Evolutionary conservation across 176 grass and related monocot species (phyloP), one percentile per base, ranked within the genome.

Genomic region (Ampelocalamus luodianensis): DNA sequence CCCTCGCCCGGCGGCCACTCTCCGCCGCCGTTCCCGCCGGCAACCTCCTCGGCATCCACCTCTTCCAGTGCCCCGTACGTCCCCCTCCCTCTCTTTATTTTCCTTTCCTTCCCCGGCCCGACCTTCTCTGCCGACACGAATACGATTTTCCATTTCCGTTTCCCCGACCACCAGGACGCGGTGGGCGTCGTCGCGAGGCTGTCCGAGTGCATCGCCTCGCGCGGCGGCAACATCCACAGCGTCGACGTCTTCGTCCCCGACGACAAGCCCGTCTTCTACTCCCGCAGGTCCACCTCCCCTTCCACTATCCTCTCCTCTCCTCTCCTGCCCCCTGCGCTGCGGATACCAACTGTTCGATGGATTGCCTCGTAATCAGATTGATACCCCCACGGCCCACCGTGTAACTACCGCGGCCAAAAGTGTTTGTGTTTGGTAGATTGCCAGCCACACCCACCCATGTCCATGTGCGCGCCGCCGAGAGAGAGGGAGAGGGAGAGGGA

Each of bases 231-330:
- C 88, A 97, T 97, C 78, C 90, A 94, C 86, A 89, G 86, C 82
- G 89, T 97, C 50, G 91, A 97, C 82, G 94, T 98, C 77, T 98
- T 98, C 77, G 93, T 98, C 27, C 95, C 95, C 37, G 89, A 89
- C 37, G 65, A 95, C 55, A 87, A 81, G 68, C 89, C 87, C 50
- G 58, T 90, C 29, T 98, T 98, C 77, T 98, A 98, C 83, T 93
- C 93, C 40, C 92, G 93, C 71, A 93, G 93, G 95, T 91, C 38
- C 48, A 5, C 48, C 13, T 50, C 49, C 49, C 14, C 16, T 51
- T 17, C 49, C 14, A 3, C 48, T 16, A 5, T 13, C 46, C 12
- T 34, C 32, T 34, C 32, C 48, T 16, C 1, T 13, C 46, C 12
- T 34, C 32, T 34, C 32, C 32, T 34, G 32, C 32, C 32, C 32